Base-by-base conservation (phyloP, 108 stramenopile genomes). In the Skeletonema potamos region DNA sequence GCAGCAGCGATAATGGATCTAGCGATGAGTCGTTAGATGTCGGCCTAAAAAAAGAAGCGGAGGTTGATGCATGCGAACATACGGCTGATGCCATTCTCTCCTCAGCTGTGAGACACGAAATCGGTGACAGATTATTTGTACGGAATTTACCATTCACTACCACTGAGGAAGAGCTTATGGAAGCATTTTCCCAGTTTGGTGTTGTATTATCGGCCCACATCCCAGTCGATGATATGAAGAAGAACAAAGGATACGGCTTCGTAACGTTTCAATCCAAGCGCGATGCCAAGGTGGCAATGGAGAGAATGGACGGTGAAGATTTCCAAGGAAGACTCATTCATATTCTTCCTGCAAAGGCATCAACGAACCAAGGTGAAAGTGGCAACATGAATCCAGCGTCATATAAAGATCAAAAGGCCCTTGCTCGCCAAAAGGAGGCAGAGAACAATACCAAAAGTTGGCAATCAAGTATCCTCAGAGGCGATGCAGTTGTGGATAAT, bases 241-340 rank as follows among this genome's bases (percentile, higher is more conserved):
- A 85, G 22, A 88, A 87, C 68, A 97, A 97, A 54, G 99, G 99
- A 7, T 99, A 97, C 82, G 98, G 87, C 11, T 99, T 98, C 82
- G 83, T 98, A 22, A 82, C 93, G 27, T 92, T 90, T 74, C 84
- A 75, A 54, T 70, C 63, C 26, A 78, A 81, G 27, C 65, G 69
- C 6, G 81, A 84, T 61, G 96, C 92, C 2, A 66, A 74, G 37
- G 59, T 58, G 51, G 97, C 95, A 6, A 77, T 81, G 55, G 70
- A 77, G 15, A 56, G 72, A 54, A 61, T 94, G 68, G 93, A 95
- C 57, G 85, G 82, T 32, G 76, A 68, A 12, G 86, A 93, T 58
- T 97, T 96, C 73, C 91, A 96, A 72, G 97, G 97, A 1, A 81
- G 97, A 41, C 70, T 96, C 11, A 70, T 97, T 54, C 93, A 95